Conservation (phyloP, 1,139 yeast genomes). For the Geotrichum macrosporum region DNA sequence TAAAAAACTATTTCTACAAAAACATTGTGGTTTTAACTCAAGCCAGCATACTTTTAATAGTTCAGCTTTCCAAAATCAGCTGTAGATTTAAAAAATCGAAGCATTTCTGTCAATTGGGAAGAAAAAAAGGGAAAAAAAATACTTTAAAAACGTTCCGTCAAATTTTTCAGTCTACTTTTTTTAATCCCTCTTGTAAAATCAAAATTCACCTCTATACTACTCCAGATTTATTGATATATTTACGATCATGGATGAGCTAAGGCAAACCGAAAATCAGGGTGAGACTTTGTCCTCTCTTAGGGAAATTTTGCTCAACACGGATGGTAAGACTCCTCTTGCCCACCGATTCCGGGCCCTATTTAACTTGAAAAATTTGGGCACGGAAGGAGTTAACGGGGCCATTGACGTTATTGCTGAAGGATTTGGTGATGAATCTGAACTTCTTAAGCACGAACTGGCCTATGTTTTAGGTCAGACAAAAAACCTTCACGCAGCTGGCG, state of each 20-base stretch:
- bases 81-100: too few species aligned
- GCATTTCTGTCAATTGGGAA: too few species aligned
- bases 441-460: constrained; percentile 95
- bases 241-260: constrained; percentile 39
- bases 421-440: constrained; percentile 79
- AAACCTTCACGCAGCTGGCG: constrained; percentile 70
- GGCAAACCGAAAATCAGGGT: constrained; percentile 37
- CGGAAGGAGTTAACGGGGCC: constrained; percentile 59
- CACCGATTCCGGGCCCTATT: constrained; percentile 89
- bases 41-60: too few species aligned
- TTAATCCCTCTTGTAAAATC: too few species aligned
- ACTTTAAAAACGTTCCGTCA: too few species aligned
- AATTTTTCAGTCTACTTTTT: too few species aligned
- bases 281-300: constrained; percentile 31
- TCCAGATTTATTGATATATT: too few species aligned
- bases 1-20: too few species aligned
- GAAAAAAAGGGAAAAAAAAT: too few species aligned
- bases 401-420: constrained; percentile 77
- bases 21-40: too few species aligned
- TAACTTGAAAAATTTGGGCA: constrained; percentile 80
- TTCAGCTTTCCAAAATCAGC: too few species aligned
- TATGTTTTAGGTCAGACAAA: constrained; percentile 97
- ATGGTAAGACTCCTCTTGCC: constrained; percentile 69
- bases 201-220: too few species aligned
- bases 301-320: constrained; percentile 32